phyloP scores from a whole-genome alignment of 495 filamentous ascomycete genomes.

The Chaetomium cochliodes region DNA sequence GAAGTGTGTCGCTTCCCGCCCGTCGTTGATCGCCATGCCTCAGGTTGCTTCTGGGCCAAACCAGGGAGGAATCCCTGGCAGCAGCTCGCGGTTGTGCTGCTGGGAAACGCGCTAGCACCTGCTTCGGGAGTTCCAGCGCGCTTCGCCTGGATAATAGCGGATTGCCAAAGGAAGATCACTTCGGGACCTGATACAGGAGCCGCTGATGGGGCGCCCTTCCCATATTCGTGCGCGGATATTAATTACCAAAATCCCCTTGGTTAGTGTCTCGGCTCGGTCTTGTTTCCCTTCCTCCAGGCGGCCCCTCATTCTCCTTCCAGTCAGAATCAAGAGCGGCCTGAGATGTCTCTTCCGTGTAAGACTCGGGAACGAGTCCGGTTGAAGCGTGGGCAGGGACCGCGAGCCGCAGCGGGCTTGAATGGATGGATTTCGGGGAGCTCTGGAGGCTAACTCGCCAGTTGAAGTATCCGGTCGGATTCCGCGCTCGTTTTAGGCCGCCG shows the following conservation, averaged over 20 bases:
- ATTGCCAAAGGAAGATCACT: background rate
- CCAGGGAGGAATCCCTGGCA: background rate
- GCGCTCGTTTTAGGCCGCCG: background rate
- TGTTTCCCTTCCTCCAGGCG: background rate
- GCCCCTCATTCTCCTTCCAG: background rate
- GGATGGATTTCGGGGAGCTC: background rate
- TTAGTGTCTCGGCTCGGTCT: background rate
- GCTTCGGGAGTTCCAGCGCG: background rate
- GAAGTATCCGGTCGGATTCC: background rate
- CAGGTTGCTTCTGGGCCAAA: constrained; percentile 1
- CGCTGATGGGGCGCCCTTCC: background rate
- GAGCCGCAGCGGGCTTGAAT: too few species aligned
- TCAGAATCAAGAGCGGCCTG: too few species aligned
- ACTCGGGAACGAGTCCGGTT: too few species aligned
- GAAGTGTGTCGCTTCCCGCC: too few species aligned
- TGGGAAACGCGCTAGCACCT: background rate
- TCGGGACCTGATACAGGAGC: background rate
- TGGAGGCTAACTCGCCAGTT: background rate
- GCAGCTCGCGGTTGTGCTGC: background rate
- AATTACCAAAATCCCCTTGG: constrained; percentile 2
- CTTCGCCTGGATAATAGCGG: background rate
- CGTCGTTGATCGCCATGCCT: too few species aligned
- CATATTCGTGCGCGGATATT: constrained; percentile 1
- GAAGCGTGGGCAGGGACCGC: too few species aligned
- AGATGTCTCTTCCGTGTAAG: too few species aligned